Percentiles rank a stretch among this genome's conserved stretches.
These are phyloP conservation scores for Parasitella parasitica DNA, from an alignment of 371 early-diverging fungal genomes.

Conservation along the genomic window DNA sequence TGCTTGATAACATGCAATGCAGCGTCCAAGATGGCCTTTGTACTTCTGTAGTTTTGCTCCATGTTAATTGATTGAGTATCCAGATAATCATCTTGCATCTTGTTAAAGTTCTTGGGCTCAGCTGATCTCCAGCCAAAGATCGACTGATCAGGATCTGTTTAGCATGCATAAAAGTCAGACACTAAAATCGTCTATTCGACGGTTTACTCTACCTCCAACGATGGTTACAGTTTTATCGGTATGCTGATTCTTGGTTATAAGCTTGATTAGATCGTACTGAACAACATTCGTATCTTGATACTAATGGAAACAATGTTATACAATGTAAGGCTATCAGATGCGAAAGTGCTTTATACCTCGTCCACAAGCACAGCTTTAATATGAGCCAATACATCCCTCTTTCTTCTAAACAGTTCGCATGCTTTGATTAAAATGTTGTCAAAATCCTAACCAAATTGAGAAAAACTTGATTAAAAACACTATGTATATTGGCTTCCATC, in stretches of 20 bases:
- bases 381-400: conserved; percentile 15
- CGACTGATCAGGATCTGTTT: conserved; percentile 56
- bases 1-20: conserved; percentile 50
- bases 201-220: conserved; percentile 54
- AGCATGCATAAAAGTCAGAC: not conserved
- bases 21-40: conserved; percentile 44
- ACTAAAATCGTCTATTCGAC: not conserved
- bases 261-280: conserved; percentile 55
- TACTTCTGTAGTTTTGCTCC: conserved; percentile 62
- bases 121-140: conserved; percentile 68
- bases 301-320: conserved; percentile 15
- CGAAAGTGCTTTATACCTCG: conserved; percentile 33
- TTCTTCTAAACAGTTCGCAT: conserved; percentile 31
- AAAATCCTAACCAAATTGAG: no score
- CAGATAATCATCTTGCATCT: conserved; percentile 45
- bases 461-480: no score
- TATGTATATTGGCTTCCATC: no score
- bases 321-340: no score
- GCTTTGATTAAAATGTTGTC: conserved; percentile 53
- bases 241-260: conserved; percentile 22
- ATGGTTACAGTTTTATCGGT: conserved; percentile 49
- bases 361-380: conserved; percentile 57
- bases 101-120: conserved; percentile 52
- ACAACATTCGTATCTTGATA: conserved; percentile 67
- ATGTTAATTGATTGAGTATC: conserved; percentile 36